Conservation (phyloP, 176 grass and related monocot genomes). For the Oryza nivara region DNA sequence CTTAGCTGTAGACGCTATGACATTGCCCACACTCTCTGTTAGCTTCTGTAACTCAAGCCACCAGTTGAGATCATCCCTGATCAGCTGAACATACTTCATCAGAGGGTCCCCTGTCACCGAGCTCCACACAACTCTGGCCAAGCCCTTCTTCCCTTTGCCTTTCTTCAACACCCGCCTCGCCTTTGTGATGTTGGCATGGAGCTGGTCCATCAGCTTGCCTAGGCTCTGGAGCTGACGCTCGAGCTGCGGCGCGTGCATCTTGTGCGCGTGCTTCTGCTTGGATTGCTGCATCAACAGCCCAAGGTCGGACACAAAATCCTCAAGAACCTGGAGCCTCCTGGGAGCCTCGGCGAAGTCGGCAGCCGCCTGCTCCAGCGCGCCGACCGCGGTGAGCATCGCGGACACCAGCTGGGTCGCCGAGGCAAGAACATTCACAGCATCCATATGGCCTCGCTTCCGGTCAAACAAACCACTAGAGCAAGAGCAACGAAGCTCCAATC, state of each 20-base stretch:
- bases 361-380: constrained; percentile 62
- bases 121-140: constrained; percentile 64
- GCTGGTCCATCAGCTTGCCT: constrained; percentile 46
- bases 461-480: not conserved
- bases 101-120: constrained; percentile 66
- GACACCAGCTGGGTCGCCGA: constrained; percentile 65
- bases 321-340: constrained; percentile 56
- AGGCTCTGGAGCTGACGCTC: constrained; percentile 68
- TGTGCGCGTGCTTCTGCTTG: constrained; percentile 56
- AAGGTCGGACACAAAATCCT: constrained; percentile 67
- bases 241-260: constrained; percentile 53
- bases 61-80: constrained; percentile 74
- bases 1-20: constrained; percentile 47
- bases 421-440: constrained; percentile 49
- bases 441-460: constrained; percentile 46
- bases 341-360: constrained; percentile 58
- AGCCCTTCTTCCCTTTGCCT: constrained; percentile 57
- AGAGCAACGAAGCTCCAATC: not conserved
- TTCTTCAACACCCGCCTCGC: constrained; percentile 56
- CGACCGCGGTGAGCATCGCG: constrained; percentile 60
- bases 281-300: constrained; percentile 47
- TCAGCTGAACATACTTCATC: constrained; percentile 52
- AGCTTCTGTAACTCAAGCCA: constrained; percentile 76
- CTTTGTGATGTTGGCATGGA: constrained; percentile 55
- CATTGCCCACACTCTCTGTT: constrained; percentile 40